Base-by-base conservation (phyloP, 73 alveolate genomes). In the Durusdinium trenchii region DNA sequence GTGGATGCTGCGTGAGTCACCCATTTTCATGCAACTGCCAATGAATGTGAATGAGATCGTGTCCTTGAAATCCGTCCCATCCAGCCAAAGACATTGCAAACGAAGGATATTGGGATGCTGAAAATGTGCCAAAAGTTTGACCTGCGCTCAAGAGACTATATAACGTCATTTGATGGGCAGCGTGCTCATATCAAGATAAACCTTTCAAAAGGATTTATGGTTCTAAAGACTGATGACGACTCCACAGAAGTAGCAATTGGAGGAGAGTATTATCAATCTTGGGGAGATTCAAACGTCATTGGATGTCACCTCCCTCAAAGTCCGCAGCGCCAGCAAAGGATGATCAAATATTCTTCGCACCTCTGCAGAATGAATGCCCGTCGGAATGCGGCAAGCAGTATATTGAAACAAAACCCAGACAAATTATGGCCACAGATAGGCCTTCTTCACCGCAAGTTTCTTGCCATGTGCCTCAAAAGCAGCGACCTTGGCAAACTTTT, bases 11-110 rank as follows among this genome's bases (percentile, higher is more conserved):
- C n/a, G n/a, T 54, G 28, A 20, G 64, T 54, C 64, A 20, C 64
- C 9, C 9, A 20, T 12, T 54, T 9, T 54, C 64, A 54, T 12
- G 64, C 64, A 20, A 9, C 20, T 54, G n/a, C n/a, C 64, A 54
- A 54, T 9, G 28, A 12, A 9, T 54, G 64, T 12, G 64, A 69
- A 45, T 45, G 7, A 40, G 38, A 75, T 36, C 46, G 48, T 16
- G 73, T 82, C 98, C 98, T 91, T 45, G 89, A 91, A 91, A 57
- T 67, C 82, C 50, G 98, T 73, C n/a, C 98, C 98, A 38, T 91
- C 78, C 69, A 91, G 76, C 40, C 32, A 47, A 26, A 91, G 87
- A 75, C 71, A 60, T 35, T 91, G 73, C 60, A 91, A 69, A 75
- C 52, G 60, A 35, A 91, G 98, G 89, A 91, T 36, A 57, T 91